These are phyloP conservation scores for Botrytis byssoidea DNA, from an alignment of 2,329 filamentous ascomycete genomes.

Conservation along the genomic window DNA sequence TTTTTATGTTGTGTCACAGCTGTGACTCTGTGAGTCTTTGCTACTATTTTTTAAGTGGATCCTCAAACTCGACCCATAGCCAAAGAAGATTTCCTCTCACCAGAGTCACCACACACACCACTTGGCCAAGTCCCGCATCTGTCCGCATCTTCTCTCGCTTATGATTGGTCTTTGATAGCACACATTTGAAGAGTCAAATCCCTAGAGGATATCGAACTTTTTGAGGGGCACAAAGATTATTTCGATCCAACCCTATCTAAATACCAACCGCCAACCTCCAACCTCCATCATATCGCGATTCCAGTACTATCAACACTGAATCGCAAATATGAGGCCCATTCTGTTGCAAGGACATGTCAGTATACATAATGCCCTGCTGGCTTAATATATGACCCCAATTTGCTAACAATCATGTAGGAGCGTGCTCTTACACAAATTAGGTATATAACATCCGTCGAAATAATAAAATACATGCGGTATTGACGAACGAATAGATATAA, in stretches of 20 bases:
- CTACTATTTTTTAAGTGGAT: background rate
- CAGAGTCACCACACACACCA: background rate
- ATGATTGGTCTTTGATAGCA: slow-evolving; percentile 20
- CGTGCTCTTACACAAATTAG: slow-evolving; percentile 93
- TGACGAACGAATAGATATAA: slow-evolving; percentile 63
- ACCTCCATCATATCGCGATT: slow-evolving; percentile 14
- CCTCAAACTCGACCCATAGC: background rate
- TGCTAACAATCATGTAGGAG: slow-evolving; percentile 52
- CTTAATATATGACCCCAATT: slow-evolving; percentile 16
- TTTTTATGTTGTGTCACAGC: background rate
- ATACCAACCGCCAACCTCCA: slow-evolving; percentile 12
- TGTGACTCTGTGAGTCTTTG: background rate
- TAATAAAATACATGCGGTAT: slow-evolving; percentile 22
- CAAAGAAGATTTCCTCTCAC: background rate
- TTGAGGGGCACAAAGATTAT: slow-evolving; percentile 21
- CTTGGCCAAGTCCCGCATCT: background rate
- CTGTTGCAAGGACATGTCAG: slow-evolving; percentile 86
- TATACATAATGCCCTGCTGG: slow-evolving; percentile 25
- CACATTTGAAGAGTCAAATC: slow-evolving; percentile 22
- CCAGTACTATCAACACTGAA: slow-evolving; percentile 18
- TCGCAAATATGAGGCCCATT: slow-evolving; percentile 86
- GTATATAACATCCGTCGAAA: slow-evolving; percentile 47
- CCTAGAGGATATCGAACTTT: slow-evolving; percentile 24
- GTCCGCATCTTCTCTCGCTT: slow-evolving; percentile 13
- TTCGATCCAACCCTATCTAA: slow-evolving; percentile 14